phyloP scores from a whole-genome alignment of 441 rosid species.

The Breynia disticha region DNA sequence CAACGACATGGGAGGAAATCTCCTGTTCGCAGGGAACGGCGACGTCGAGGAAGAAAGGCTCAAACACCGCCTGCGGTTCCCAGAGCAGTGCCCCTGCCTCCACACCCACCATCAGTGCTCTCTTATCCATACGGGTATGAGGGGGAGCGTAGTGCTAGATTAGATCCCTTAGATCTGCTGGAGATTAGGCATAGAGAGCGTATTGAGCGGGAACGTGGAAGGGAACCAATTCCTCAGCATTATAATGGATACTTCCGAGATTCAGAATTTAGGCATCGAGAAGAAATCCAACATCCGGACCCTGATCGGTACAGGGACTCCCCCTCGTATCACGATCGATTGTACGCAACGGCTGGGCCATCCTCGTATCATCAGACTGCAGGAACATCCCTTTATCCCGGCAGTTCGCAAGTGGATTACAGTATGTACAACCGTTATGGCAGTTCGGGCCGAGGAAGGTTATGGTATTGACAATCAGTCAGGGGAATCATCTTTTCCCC shows the following conservation, averaged over 20 bases:
- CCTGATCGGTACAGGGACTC: slow-evolving; percentile 5
- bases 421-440: not conserved
- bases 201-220: not conserved
- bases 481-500: not conserved
- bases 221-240: not conserved
- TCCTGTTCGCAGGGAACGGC: not conserved
- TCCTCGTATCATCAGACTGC: not conserved
- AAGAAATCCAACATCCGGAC: slow-evolving; percentile 2
- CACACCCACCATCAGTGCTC: slow-evolving; percentile 1
- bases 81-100: not conserved
- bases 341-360: slow-evolving; percentile 4
- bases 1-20: slow-evolving; percentile 5
- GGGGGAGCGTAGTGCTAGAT: slow-evolving; percentile 2
- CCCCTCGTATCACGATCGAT: not conserved
- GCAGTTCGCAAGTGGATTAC: not conserved
- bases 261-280: slow-evolving; percentile 8
- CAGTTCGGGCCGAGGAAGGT: not conserved
- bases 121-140: slow-evolving; percentile 8
- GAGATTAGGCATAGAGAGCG: slow-evolving; percentile 5
- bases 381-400: not conserved
- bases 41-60: slow-evolving; percentile 1
- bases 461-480: slow-evolving; percentile 1
- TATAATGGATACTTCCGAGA: slow-evolving; percentile 1
- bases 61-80: slow-evolving; percentile 9
- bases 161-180: slow-evolving; percentile 3